Evolutionary conservation across 2,329 filamentous ascomycete species (phyloP).

Genomic region (Pseudogymnoascus sp.): DNA sequence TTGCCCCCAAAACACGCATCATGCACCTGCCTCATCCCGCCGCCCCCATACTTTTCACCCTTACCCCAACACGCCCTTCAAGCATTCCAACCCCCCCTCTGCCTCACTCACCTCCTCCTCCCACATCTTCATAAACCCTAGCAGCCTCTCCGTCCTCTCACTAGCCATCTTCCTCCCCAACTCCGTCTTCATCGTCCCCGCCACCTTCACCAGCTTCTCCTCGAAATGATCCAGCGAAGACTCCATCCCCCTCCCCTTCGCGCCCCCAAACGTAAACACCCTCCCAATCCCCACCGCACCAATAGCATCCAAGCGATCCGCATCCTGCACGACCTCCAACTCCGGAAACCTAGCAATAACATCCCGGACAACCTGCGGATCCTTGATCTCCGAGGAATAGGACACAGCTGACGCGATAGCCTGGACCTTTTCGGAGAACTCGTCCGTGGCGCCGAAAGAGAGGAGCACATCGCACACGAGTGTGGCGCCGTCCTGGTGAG

Average conservation of each 20-base stretch:
- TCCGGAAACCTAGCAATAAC: constrained; percentile 65
- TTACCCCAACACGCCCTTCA: not conserved
- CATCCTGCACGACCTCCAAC: constrained; percentile 81
- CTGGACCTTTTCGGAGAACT: constrained; percentile 61
- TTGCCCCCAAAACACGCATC: not conserved
- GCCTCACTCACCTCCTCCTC: constrained; percentile 38
- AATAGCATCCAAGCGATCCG: constrained; percentile 84
- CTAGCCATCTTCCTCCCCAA: constrained; percentile 46
- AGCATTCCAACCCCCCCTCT: constrained; percentile 18
- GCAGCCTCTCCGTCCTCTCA: constrained; percentile 46
- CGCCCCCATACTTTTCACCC: too few species aligned
- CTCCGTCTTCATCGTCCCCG: constrained; percentile 56
- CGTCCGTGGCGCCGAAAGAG: constrained; percentile 46
- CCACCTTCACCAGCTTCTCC: constrained; percentile 62
- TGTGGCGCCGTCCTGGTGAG: constrained; percentile 49
- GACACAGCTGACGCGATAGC: constrained; percentile 68
- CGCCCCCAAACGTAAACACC: constrained; percentile 69
- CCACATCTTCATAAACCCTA: constrained; percentile 52
- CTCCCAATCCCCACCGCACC: constrained; percentile 79
- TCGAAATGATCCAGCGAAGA: constrained; percentile 68
- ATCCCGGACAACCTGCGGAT: constrained; percentile 51
- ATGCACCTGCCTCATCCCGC: not conserved
- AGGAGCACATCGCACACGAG: constrained; percentile 49
- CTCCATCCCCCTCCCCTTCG: constrained; percentile 50
- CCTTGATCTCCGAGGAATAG: constrained; percentile 64